phyloP scores from a whole-genome alignment of 2,329 filamentous ascomycete species.

The Fusarium palustre region DNA sequence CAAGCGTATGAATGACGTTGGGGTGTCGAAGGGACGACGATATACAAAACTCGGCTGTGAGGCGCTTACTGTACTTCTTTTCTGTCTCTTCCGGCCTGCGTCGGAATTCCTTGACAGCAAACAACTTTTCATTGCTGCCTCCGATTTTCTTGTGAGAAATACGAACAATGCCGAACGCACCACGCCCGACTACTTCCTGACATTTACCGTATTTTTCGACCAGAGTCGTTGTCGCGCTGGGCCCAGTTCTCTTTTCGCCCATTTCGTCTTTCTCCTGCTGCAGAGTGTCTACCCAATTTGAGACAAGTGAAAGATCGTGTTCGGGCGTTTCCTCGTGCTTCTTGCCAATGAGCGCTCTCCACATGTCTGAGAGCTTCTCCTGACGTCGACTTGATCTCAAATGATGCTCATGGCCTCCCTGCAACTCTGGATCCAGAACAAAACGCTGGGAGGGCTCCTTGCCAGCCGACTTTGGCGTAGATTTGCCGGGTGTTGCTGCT shows the following conservation, averaged over 20 bases:
- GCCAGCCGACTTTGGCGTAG: constrained; percentile 47
- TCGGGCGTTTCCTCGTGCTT: constrained; percentile 82
- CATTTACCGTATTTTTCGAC: constrained; percentile 99
- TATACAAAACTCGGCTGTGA: constrained; percentile 98
- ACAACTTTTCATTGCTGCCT: constrained; percentile 86
- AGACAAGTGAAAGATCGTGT: constrained; percentile 90
- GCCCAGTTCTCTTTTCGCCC: constrained; percentile 80
- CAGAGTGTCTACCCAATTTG: constrained; percentile 94
- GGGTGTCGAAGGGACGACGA: constrained; percentile 96
- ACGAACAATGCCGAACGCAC: constrained; percentile 95
- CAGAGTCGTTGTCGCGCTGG: constrained; percentile 77
- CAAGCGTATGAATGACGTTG: constrained; percentile 97
- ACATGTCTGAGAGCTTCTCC: constrained; percentile 94
- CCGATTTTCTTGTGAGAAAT: constrained; percentile 96
- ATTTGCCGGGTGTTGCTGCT: constrained; percentile 43
- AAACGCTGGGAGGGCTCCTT: constrained; percentile 63
- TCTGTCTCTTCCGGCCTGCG: constrained; percentile 92
- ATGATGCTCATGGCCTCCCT: constrained; percentile 85
- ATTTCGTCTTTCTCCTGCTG: constrained; percentile 90
- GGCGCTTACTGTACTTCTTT: constrained; percentile 97
- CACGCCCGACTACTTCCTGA: constrained; percentile 94
- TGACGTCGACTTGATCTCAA: constrained; percentile 91
- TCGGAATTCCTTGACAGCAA: constrained; percentile 98
- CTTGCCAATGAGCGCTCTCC: constrained; percentile 86
- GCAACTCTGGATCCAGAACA: constrained; percentile 60